Base-by-base conservation (phyloP, 164 flowering plant species). In the Pachysandra terminalis region DNA sequence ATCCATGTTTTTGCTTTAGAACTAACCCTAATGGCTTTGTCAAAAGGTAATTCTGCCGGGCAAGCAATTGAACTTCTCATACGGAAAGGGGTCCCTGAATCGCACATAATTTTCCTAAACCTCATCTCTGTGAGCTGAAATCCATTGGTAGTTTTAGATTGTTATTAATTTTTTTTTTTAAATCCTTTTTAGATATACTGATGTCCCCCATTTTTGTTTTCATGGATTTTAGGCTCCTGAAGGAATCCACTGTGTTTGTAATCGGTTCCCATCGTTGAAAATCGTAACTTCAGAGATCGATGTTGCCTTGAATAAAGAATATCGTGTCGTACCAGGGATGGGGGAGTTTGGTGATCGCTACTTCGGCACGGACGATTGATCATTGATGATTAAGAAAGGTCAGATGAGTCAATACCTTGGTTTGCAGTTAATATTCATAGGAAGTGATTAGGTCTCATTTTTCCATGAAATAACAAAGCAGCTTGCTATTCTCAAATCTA, bases 261-360 rank as follows among this genome's bases (percentile, higher is more conserved):
- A 87, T 75, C 83, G 93, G 24, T 93, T 90, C 72, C 97, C 98
- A 9, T 77, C 87, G 17, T 66, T 93, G 71, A 91, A 88, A 66
- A 88, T 93, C 51, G 97, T 93, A 48, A 93, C 96, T 10, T 93
- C 97, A 0, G 97, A 93, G 82, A 93, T 93, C 53, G 98, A 93
- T 72, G 83, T 63, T 62, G 75, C 88, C 21, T 56, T 91, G 68
- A 91, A 93, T 66, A 97, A 88, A 53, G 97, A 88, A 66, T 93
- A 69, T 64, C 90, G 96, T 48, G 98, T 93, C 6, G 83, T 93
- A 66, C 98, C 98, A 19, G 98, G 98, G 15, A 37, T 93, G 93
- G 98, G 98, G 41, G 98, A 93, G 80, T 93, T 93, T 69, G 98
- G 98, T 1, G 98, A 93, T 70, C 92, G 98, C 26, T 93, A 93